phyloP scores from a whole-genome alignment of 352 stramenopile genomes.

The Phytopythium aichiense region DNA sequence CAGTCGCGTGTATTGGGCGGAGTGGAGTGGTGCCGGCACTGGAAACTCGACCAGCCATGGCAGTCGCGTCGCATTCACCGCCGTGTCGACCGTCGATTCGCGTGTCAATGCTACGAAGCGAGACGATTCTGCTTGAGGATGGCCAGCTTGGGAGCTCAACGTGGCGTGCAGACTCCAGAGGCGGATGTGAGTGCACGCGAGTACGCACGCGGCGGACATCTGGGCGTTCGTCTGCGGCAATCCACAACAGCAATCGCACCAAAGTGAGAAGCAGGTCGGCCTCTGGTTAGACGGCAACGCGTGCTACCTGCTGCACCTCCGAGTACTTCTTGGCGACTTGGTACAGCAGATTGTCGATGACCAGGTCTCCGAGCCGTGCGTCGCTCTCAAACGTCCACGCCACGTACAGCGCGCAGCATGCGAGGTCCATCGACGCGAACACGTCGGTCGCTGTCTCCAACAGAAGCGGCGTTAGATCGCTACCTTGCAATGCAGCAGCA shows the following conservation, averaged over 20 bases:
- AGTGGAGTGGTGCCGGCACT: conserved; percentile 26
- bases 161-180: conserved; percentile 39
- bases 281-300: not conserved
- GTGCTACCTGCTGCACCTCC: conserved; percentile 27
- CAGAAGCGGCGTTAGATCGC: not conserved
- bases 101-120: not conserved
- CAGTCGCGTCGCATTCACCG: not conserved
- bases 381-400: conserved; percentile 36
- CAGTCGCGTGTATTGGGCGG: conserved; percentile 42
- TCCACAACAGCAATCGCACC: not conserved
- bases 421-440: conserved; percentile 43
- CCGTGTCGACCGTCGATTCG: not conserved
- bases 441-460: conserved; percentile 20
- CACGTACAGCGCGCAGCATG: conserved; percentile 47
- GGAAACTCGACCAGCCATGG: conserved; percentile 33
- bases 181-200: conserved; percentile 45
- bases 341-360: conserved; percentile 78
- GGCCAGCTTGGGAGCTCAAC: conserved; percentile 10
- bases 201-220: conserved; percentile 26
- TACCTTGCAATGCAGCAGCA: not conserved
- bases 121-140: not conserved
- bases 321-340: conserved; percentile 73
- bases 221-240: not conserved
- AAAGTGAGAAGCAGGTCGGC: not conserved
- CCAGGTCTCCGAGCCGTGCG: conserved; percentile 49